Conservation (phyloP, 2,329 filamentous ascomycete species). For the Penicillium sp. region DNA sequence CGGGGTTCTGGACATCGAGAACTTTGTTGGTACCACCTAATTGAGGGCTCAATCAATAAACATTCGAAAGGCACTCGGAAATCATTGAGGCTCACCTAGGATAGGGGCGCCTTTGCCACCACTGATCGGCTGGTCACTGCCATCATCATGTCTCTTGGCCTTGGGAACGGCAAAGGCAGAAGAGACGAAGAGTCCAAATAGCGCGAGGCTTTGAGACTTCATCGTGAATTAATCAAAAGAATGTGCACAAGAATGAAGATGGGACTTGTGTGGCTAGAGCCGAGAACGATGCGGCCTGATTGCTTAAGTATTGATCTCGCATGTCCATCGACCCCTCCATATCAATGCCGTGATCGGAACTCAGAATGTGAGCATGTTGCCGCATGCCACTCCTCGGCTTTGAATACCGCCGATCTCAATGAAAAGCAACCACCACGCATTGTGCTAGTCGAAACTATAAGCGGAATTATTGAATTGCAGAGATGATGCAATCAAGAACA, state of each 20-base stretch:
- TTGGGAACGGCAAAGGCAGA: constrained; percentile 20
- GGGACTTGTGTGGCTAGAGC: background rate
- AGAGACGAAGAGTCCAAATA: constrained; percentile 19
- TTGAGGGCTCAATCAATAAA: constrained; percentile 7
- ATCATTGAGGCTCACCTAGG: constrained; percentile 48
- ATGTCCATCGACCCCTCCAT: background rate
- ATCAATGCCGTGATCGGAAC: background rate
- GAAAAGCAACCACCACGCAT: background rate
- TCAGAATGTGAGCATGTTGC: background rate
- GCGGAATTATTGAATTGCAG: background rate
- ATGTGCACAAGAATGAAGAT: background rate
- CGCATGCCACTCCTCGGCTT: background rate
- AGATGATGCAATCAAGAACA: constrained; percentile 11
- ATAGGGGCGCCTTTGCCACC: constrained; percentile 62
- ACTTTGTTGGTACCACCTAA: constrained; percentile 65
- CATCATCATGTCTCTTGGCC: constrained; percentile 42
- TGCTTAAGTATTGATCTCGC: background rate
- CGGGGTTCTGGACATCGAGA: constrained; percentile 64
- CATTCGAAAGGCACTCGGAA: background rate
- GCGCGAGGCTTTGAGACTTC: constrained; percentile 17
- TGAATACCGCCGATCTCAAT: constrained; percentile 1
- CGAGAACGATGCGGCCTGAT: background rate
- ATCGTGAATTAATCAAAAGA: constrained; percentile 10
- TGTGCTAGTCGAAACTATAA: constrained; percentile 5
- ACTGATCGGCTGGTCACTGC: constrained; percentile 57